Evolutionary conservation across 83 land plant genomes (phyloP).

Genomic region (Picea engelmannii): DNA sequence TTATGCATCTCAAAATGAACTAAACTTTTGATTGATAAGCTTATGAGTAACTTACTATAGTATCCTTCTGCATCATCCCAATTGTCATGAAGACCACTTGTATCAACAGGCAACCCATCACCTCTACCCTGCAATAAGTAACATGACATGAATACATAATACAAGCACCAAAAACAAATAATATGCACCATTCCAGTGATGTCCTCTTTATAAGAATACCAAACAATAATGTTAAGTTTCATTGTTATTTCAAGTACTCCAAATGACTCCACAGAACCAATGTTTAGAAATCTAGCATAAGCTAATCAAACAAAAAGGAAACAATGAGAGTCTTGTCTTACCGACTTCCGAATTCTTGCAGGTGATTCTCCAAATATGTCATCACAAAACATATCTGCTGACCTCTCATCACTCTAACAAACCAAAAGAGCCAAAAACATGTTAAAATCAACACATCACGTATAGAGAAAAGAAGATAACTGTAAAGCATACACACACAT

Average conservation of each 20-base stretch:
- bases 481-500: neutral
- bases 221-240: no score
- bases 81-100: slow-evolving; percentile 91
- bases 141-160: slow-evolving; percentile 1
- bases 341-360: slow-evolving; percentile 75
- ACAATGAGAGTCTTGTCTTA: slow-evolving; percentile 23
- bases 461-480: neutral
- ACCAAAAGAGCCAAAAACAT: neutral
- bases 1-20: no score
- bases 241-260: neutral
- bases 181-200: neutral
- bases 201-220: no score
- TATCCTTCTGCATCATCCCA: slow-evolving; percentile 99
- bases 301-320: neutral
- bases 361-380: slow-evolving; percentile 99
- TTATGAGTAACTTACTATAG: slow-evolving; percentile 63
- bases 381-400: slow-evolving; percentile 84
- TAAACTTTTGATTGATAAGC: neutral
- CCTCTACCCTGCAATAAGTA: slow-evolving; percentile 64
- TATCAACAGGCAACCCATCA: slow-evolving; percentile 70
- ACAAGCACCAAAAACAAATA: neutral
- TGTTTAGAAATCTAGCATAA: neutral
- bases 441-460: neutral
- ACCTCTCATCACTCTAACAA: slow-evolving; percentile 85
- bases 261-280: neutral